Percentiles rank a stretch among this genome's conserved stretches.
phyloP scores from a whole-genome alignment of 2,329 filamentous ascomycete genomes.

The Ceratocystis ficicola region DNA sequence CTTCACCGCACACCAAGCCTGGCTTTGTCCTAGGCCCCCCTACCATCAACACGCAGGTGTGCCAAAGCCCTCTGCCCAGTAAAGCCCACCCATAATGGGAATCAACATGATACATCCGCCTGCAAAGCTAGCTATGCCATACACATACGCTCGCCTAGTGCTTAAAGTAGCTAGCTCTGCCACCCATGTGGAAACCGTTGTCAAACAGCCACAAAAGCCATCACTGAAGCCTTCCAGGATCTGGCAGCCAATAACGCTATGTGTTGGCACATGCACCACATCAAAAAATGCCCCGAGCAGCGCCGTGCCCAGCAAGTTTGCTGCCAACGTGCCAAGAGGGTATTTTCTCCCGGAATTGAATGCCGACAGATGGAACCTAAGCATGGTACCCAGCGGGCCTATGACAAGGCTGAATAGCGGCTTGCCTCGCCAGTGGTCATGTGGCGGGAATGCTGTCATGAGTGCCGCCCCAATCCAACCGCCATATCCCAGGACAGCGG shows the following conservation, averaged over 20 bases:
- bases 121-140: slow-evolving; percentile 50
- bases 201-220: slow-evolving; percentile 55
- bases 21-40: not conserved
- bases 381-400: slow-evolving; percentile 65
- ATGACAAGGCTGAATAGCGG: slow-evolving; percentile 69
- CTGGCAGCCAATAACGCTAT: slow-evolving; percentile 50
- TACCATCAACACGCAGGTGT: slow-evolving; percentile 30
- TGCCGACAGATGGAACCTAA: slow-evolving; percentile 60
- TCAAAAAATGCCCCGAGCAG: slow-evolving; percentile 68
- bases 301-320: slow-evolving; percentile 66
- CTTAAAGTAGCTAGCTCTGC: slow-evolving; percentile 45
- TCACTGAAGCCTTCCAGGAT: slow-evolving; percentile 55
- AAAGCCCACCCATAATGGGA: slow-evolving; percentile 60
- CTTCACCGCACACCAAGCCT: not conserved
- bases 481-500: slow-evolving; percentile 54
- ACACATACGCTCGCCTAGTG: slow-evolving; percentile 50
- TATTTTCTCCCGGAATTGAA: slow-evolving; percentile 62
- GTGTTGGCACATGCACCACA: slow-evolving; percentile 53
- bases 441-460: slow-evolving; percentile 57
- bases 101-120: slow-evolving; percentile 49
- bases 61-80: slow-evolving; percentile 53
- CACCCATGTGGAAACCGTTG: slow-evolving; percentile 57
- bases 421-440: slow-evolving; percentile 57
- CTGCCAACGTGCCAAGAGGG: slow-evolving; percentile 73
- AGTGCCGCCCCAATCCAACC: slow-evolving; percentile 69